Conservation (phyloP, 352 stramenopile genomes). For the Peronospora destructor region DNA sequence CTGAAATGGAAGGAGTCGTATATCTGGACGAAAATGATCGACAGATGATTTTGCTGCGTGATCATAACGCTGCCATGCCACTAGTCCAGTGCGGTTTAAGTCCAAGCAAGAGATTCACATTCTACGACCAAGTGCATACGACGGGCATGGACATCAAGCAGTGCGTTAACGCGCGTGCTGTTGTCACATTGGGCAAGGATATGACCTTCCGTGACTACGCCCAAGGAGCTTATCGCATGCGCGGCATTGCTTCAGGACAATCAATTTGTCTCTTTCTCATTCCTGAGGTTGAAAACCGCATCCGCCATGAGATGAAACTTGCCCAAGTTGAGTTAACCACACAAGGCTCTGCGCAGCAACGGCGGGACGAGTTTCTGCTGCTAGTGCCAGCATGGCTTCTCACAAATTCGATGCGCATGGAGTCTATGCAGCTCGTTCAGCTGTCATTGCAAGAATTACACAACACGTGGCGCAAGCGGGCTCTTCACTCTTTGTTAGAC, state of each 20-base stretch:
- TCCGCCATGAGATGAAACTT: constrained; percentile 67
- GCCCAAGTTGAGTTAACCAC: constrained; percentile 23
- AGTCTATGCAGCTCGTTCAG: constrained; percentile 99
- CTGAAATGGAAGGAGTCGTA: constrained; percentile 85
- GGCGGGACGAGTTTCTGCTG: constrained; percentile 58
- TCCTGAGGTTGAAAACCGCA: constrained; percentile 88
- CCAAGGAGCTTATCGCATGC: constrained; percentile 89
- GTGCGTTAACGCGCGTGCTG: constrained; percentile 77
- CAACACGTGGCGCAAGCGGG: constrained; percentile 96
- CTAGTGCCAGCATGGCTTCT: constrained; percentile 92
- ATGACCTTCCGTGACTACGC: constrained; percentile 95
- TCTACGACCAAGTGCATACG: constrained; percentile 92
- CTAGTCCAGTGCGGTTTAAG: constrained; percentile 86
- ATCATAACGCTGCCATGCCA: constrained; percentile 92
- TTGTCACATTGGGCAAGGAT: constrained; percentile 91
- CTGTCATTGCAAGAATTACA: constrained; percentile 95
- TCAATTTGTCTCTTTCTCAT: constrained; percentile 91
- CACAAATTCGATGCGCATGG: constrained; percentile 99
- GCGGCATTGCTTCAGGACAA: constrained; percentile 85
- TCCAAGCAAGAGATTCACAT: constrained; percentile 85
- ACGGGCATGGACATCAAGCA: constrained; percentile 92
- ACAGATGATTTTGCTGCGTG: constrained; percentile 90
- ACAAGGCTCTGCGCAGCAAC: constrained; percentile 25
- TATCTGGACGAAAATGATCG: constrained; percentile 86
- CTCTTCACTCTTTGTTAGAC: constrained; percentile 86